Percentiles rank a stretch among this genome's conserved stretches.
These are phyloP conservation scores for Austroboletus niveus DNA, from an alignment of 1,284 basidiomycete genomes.

Conservation along the genomic window DNA sequence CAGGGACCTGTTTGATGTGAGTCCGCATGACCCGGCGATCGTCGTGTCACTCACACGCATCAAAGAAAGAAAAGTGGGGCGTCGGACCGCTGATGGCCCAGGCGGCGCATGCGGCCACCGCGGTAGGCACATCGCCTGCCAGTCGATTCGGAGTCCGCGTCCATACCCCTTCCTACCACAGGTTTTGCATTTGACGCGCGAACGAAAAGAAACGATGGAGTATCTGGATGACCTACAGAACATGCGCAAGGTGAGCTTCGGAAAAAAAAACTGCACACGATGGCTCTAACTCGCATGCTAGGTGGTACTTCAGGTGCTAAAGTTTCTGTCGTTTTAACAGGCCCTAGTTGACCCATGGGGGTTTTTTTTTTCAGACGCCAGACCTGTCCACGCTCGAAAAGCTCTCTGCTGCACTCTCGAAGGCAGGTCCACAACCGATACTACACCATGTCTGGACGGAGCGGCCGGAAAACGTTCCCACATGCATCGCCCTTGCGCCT, in stretches of 20 bases:
- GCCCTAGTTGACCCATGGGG: not conserved
- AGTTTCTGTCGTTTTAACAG: not conserved
- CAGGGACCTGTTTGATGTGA: constrained; percentile 42
- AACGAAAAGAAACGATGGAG: constrained; percentile 38
- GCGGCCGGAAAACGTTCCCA: constrained; percentile 50
- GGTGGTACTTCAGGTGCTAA: constrained; percentile 41
- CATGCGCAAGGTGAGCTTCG: constrained; percentile 39
- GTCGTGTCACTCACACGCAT: not conserved
- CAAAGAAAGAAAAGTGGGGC: constrained; percentile 48
- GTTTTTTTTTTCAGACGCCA: constrained; percentile 30
- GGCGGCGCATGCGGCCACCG: constrained; percentile 51
- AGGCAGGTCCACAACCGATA: constrained; percentile 18
- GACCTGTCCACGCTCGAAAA: constrained; percentile 35
- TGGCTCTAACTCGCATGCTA: constrained; percentile 9
- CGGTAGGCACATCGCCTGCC: constrained; percentile 31
- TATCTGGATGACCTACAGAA: constrained; percentile 41
- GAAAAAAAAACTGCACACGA: not conserved
- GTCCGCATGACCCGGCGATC: constrained; percentile 11
- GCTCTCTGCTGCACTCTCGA: constrained; percentile 34
- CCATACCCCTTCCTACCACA: constrained; percentile 1
- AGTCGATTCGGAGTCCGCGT: not conserved
- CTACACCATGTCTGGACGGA: constrained; percentile 52
- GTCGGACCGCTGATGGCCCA: constrained; percentile 57
- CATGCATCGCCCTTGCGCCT: constrained; percentile 53
- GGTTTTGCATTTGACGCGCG: constrained; percentile 42